Conservation (phyloP, 176 grass and related monocot genomes). For the Carex pumila region DNA sequence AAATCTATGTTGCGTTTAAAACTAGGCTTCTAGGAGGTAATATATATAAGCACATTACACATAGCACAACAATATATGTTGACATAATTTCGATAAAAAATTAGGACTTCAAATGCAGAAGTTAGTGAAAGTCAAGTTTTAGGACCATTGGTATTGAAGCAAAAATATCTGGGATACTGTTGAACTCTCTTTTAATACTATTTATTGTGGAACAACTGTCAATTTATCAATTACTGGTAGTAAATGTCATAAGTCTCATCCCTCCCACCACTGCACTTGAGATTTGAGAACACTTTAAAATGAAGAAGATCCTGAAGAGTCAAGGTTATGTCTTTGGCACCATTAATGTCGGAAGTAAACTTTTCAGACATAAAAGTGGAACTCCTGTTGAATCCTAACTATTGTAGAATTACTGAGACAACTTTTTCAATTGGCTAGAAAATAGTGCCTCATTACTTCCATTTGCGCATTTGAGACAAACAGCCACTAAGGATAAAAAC, state of each 20-base stretch:
- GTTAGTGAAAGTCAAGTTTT: background rate
- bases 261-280: background rate
- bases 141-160: background rate
- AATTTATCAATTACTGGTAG: background rate
- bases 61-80: background rate
- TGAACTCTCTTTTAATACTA: background rate
- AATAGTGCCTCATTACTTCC: background rate
- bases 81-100: background rate
- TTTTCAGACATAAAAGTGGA: background rate
- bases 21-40: background rate
- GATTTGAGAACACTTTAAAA: background rate
- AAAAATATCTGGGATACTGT: background rate
- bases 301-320: background rate
- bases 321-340: background rate
- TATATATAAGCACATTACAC: background rate
- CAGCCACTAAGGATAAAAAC: background rate
- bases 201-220: background rate
- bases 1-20: background rate
- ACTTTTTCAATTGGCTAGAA: background rate
- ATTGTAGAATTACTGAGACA: background rate
- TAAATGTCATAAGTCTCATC: background rate
- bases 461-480: background rate
- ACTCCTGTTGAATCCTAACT: background rate
- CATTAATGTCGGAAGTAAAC: background rate
- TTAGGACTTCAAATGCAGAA: background rate